Base-by-base conservation (phyloP, 2,329 filamentous ascomycete species). In the Ceratocystiopsis minuta region DNA sequence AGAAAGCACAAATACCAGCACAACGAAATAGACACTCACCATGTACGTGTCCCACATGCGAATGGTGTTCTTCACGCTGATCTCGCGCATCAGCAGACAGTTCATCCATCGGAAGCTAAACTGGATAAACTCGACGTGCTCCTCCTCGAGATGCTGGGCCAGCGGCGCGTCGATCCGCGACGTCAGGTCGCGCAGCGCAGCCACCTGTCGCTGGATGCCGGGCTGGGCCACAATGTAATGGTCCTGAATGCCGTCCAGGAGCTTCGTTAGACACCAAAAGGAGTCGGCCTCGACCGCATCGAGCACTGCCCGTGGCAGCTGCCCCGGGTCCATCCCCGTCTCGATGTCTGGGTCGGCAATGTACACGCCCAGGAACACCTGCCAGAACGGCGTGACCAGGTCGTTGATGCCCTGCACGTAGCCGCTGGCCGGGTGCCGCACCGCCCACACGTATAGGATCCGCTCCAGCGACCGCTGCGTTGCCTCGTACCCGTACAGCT, bases 41-140 rank as follows among this genome's bases (percentile, higher is more conserved):
- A 98, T 73, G 63, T 98, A 98, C 20, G 90, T 98, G 60, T 98
- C 90, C 90, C 90, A 98, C 90, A 98, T 98, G 51, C 90, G 72
- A 49, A 98, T 93, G 0, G 86, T 95, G 57, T 95, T 96, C 58
- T 79, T 83, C 44, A 98, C 88, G 56, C 82, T 94, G 49, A 98
- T 82, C 62, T 98, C 90, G 48, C 90, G 75, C 90, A 98, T 98
- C 49, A 98, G 67, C 41, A 98, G 72, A 59, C 90, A 98, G 55
- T 98, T 98, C 90, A 98, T 98, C 90, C 90, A 98, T 43, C 90
- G 73, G 58, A 98, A 98, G 60, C 86, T 95, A 62, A 98, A 98
- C 56, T 98, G 90, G 54, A 98, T 98, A 55, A 98, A 98, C 57
- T 98, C 90, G 24, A 98, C 85, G 31, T 86, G 80, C 59, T 96